Base-by-base conservation (phyloP, 805 yeast genomes). In the Candida boidinii region DNA sequence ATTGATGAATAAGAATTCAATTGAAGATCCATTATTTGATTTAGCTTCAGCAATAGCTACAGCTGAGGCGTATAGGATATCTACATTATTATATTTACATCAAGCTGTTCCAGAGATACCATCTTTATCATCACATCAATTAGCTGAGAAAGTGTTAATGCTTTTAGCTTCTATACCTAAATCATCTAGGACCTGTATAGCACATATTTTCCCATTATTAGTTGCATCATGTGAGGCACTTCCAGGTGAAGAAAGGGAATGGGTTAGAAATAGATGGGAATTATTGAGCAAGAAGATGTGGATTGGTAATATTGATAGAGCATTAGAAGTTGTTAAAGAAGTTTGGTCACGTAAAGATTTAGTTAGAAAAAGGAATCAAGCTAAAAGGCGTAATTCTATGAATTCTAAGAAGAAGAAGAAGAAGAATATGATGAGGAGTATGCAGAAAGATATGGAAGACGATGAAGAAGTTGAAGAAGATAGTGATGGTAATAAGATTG, bases 101-200 rank as follows among this genome's bases (percentile, higher is more conserved):
- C 84, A 79, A 46, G 79, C 83, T 1, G 82, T 79, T 4, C 85
- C 86, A 0, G 82, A 78, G 41, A 64, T 77, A 13, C 80, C 81
- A 8, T 68, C 74, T 7, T 48, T 59, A 24, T 52, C 73, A 7
- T 68, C 79, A 1, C 74, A 67, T 36, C 70, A 62, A 32, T 48
- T 76, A 21, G 79, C 85, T 0, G 76, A 72, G 42, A 73, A 73
- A 42, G 70, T 78, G 4, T 56, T 78, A 44, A 67, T 73, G 58
- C 49, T 75, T 17, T 44, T 79, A 28, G 82, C 81, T 1, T 70
- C 81, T 1, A 74, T 79, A 33, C 84, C 86, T 2, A 58, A 71
- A 5, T 54, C 64, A 16, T 73, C 82, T 0, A 61, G 76, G 28
- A 68, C 79, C 1, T 64, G 66, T 41, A 66, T 75, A 9, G 60